Conservation (phyloP, 2,329 filamentous ascomycete species). For the Aspergillus thermomutatus region DNA sequence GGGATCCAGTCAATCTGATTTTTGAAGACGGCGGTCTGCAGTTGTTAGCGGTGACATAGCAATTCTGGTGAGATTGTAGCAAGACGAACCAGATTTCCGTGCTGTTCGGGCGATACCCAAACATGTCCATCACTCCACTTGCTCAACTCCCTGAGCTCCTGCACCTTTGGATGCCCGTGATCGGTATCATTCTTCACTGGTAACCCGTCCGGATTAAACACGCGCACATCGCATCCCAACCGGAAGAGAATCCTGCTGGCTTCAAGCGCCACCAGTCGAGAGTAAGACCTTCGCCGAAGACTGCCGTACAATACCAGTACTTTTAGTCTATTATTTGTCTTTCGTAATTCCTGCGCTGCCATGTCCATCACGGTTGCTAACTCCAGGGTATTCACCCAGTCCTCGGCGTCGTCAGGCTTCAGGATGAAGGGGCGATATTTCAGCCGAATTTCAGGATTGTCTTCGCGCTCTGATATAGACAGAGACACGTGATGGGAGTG, state of each 20-base stretch:
- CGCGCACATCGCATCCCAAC: slow-evolving; percentile 63
- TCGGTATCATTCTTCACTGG: slow-evolving; percentile 64
- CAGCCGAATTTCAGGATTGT: slow-evolving; percentile 46
- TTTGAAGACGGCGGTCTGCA: slow-evolving; percentile 62
- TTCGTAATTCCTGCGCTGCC: slow-evolving; percentile 46
- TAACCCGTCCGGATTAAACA: slow-evolving; percentile 57
- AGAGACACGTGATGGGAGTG: too few relatives aligned
- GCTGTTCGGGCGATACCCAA: slow-evolving; percentile 65
- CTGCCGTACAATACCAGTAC: slow-evolving; percentile 62
- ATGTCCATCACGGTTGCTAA: slow-evolving; percentile 52
- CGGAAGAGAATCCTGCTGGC: slow-evolving; percentile 59
- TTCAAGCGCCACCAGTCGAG: slow-evolving; percentile 58
- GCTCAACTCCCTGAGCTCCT: slow-evolving; percentile 59
- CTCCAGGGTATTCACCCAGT: slow-evolving; percentile 57
- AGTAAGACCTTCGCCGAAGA: slow-evolving; percentile 57
- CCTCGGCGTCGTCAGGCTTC: slow-evolving; percentile 28
- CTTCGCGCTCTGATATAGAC: slow-evolving; percentile 45
- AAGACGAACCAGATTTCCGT: slow-evolving; percentile 56
- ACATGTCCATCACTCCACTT: slow-evolving; percentile 65
- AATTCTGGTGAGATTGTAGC: background rate
- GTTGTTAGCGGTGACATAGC: background rate
- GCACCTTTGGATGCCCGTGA: slow-evolving; percentile 58
- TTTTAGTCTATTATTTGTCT: slow-evolving; percentile 45
- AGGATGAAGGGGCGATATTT: slow-evolving; percentile 57
- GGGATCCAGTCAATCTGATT: slow-evolving; percentile 71